Percentiles rank a stretch among this genome's conserved stretches.
These are phyloP conservation scores for Castanea crenata DNA, from an alignment of 306 rosid species.

Conservation along the genomic window DNA sequence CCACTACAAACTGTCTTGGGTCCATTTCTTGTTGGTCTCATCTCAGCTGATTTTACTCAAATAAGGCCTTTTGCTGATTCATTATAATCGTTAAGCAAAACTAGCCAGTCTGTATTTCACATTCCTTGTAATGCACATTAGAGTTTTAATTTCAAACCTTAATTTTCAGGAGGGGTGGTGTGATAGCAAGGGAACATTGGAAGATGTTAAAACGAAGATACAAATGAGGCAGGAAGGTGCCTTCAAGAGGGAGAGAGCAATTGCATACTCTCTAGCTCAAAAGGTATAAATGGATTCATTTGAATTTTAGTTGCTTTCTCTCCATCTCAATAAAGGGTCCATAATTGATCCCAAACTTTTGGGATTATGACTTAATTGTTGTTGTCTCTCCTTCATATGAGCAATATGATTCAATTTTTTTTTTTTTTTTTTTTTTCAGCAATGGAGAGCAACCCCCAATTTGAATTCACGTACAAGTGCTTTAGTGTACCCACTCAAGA, in stretches of 20 bases:
- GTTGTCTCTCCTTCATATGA: neutral
- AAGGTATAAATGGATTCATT: slow-evolving; percentile 48
- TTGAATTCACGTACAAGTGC: slow-evolving; percentile 33
- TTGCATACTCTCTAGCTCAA: slow-evolving; percentile 89
- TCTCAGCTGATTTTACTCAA: neutral
- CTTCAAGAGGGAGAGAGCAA: slow-evolving; percentile 88
- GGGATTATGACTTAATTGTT: neutral
- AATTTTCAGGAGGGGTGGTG: slow-evolving; percentile 90
- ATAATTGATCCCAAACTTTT: neutral
- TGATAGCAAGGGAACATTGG: slow-evolving; percentile 79
- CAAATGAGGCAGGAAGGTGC: slow-evolving; percentile 96
- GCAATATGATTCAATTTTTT: neutral
- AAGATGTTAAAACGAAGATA: slow-evolving; percentile 70
- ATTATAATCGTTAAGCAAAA: neutral
- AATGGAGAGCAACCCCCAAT: slow-evolving; percentile 62
- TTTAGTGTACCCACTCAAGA: slow-evolving; percentile 43
- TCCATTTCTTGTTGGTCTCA: neutral
- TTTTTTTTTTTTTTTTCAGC: slow-evolving; percentile 39
- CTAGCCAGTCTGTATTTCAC: neutral
- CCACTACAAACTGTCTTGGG: neutral
- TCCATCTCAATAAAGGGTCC: too few species aligned
- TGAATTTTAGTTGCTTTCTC: too few species aligned
- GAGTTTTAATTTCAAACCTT: neutral
- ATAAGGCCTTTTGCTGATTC: neutral
- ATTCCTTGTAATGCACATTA: neutral